Base-by-base conservation (phyloP, 2,329 filamentous ascomycete species). In the Sclerotinia nivalis region DNA sequence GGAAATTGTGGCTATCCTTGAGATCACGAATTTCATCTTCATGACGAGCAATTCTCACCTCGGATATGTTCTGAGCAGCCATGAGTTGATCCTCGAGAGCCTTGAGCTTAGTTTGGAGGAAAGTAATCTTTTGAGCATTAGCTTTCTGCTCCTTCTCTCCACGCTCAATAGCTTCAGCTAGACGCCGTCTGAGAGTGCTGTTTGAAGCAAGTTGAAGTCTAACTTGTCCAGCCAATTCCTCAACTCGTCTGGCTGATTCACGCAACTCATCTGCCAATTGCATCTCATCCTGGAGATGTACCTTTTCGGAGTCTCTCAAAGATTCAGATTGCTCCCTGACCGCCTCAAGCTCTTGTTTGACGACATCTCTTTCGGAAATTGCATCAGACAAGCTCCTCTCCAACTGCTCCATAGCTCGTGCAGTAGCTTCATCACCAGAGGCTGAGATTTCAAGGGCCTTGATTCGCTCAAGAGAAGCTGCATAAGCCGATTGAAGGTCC, bases 11-110 rank as follows among this genome's bases (percentile, higher is more conserved):
- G 71, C 88, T 91, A 69, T 96, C 93, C 74, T 91, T 90, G 68
- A 98, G 82, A 31, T 86, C 83, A 25, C 87, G 83, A 50, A 97
- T 86, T 80, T 97, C 93, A 50, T 96, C 93, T 79, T 98, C 96
- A 77, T 97, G 93, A 62, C 89, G 89, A 56, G 87, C 83, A 70
- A 98, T 88, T 52, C 90, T 89, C 62, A 95, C 93, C 79, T 99
- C 96, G 0, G 93, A 95, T 28, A 91, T 87, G 69, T 93, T 90
- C 80, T 98, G 95, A 1, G 95, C 93, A 28, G 88, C 82, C 68
- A 96, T 85, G 31, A 99, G 87, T 75, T 91, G 88, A 72, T 98
- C 94, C 79, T 98, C 96, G 65, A 97, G 88, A 22, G 83, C 81
- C 76, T 91, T 93, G 69, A 99, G 89, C 70, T 89, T 91, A 72